Base-by-base conservation (phyloP, 768 basidiomycete species). In the Xerocomellus amylosporus region DNA sequence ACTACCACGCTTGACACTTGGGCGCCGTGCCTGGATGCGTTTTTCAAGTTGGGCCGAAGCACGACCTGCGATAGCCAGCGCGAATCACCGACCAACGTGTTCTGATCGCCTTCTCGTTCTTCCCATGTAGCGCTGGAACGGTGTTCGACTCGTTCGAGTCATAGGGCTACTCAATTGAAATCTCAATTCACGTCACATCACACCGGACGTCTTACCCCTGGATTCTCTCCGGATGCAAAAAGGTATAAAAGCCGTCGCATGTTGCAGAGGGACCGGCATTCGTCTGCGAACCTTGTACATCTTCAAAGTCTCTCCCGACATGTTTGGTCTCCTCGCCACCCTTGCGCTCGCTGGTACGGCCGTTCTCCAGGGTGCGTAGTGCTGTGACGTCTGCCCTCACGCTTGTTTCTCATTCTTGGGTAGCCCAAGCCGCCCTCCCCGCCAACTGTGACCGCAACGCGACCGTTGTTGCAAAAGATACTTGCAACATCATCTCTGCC, bases 401-500 rank as follows among this genome's bases (percentile, higher is more conserved):
- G 9, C 13, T 46, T 43, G 26, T 49, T 30, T 52, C 37, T 55
- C 15, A 54, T 5, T 22, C 9, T 20, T 8, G 83, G 64, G 66
- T 56, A 30, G 85, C 85, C 64, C 82, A 77, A 24, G 74, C 73
- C 5, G 9, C 54, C 9, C 57, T 73, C 52, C 77, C 77, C 34
- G 56, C 64, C 47, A 62, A 71, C 41, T 89, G 88, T 66, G 73
- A 78, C n/a, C 82, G 88, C 58, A 76, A 66, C 19, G 84, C 84
- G 65, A 85, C 80, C 48, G 77, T 90, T 49, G 61, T 71, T 55
- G 61, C 64, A 7, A 82, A 81, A 33, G 84, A 88, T 64, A 80
- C 77, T 54, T 90, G 88, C 66, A n/a, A 89, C 69, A 62, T 56
- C 51, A 90, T 90, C 68, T 88, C 84, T 59, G 78, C 79, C 33